phyloP scores from a whole-genome alignment of 306 rosid species.

The Quercus glauca region DNA sequence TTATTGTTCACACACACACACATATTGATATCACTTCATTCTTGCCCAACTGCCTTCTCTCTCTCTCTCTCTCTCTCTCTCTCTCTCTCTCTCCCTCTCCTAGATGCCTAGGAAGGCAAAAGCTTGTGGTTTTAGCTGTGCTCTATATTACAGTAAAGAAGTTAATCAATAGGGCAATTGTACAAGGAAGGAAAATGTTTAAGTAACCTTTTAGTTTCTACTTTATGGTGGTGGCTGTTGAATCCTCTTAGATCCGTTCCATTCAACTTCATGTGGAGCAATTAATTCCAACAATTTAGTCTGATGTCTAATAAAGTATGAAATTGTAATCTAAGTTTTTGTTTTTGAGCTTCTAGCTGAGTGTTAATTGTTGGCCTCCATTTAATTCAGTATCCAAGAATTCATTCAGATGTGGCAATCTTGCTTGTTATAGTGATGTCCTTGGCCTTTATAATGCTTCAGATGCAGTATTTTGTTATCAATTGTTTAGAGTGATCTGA shows the following conservation, averaged over 20 bases:
- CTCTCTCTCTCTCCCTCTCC: not conserved
- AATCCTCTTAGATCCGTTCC: not conserved
- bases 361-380: not conserved
- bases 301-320: not conserved
- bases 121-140: not conserved
- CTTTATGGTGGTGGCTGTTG: not conserved
- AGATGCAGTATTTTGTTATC: not conserved
- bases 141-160: not conserved
- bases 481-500: conserved; percentile 28
- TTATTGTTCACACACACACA: not conserved
- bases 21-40: not conserved
- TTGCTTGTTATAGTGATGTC: not conserved
- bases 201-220: not conserved
- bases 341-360: not conserved
- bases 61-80: not conserved
- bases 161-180: not conserved
- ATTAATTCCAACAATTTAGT: not conserved
- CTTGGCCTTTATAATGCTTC: not conserved
- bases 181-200: too few relatives aligned
- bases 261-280: not conserved
- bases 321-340: not conserved
- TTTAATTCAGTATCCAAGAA: not conserved
- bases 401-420: not conserved
- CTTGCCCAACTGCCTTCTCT: not conserved
- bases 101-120: not conserved